Percentiles rank a stretch among this genome's conserved stretches.
Evolutionary conservation across 768 basidiomycete genomes (phyloP).

Genomic region (Hygrophorus pudorinus): DNA sequence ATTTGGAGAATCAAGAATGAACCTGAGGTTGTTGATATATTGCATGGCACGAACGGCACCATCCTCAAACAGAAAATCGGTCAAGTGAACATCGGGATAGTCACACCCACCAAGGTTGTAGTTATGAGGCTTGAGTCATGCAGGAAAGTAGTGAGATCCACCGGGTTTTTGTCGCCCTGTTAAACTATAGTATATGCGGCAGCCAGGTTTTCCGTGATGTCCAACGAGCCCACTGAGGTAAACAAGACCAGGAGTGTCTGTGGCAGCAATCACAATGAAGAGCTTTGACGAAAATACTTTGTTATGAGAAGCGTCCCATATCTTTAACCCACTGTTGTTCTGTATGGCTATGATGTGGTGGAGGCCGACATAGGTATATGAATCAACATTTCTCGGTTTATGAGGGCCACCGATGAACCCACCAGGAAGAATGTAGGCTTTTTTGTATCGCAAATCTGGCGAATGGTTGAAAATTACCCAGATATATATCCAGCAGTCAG

Average conservation of each 20-base stretch:
- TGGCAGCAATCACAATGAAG: constrained; percentile 17
- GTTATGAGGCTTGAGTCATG: constrained; percentile 17
- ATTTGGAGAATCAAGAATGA: constrained; percentile 15
- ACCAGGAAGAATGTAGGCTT: constrained; percentile 23
- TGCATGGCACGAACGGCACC: constrained; percentile 3
- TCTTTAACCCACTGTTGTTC: constrained; percentile 11
- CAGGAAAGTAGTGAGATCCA: constrained; percentile 24
- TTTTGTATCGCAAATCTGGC: too few relatives aligned
- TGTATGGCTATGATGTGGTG: constrained; percentile 23
- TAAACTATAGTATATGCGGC: constrained; percentile 21
- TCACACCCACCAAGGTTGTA: constrained; percentile 13
- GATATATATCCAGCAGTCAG: too few relatives aligned
- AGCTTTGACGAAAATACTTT: constrained; percentile 8
- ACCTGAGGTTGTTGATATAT: constrained; percentile 8
- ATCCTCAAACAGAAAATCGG: constrained; percentile 4
- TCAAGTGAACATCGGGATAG: constrained; percentile 16
- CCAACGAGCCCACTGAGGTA: constrained; percentile 24
- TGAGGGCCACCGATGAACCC: constrained; percentile 27
- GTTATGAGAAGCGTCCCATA: constrained; percentile 13
- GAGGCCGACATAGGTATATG: constrained; percentile 23
- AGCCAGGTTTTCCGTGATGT: constrained; percentile 25
- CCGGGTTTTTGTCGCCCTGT: constrained; percentile 20
- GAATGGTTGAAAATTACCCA: too few relatives aligned
- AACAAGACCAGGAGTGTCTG: constrained; percentile 25
- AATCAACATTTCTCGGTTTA: constrained; percentile 25